Conservation (phyloP, 306 rosid species). For the Hippophae rhamnoides region DNA sequence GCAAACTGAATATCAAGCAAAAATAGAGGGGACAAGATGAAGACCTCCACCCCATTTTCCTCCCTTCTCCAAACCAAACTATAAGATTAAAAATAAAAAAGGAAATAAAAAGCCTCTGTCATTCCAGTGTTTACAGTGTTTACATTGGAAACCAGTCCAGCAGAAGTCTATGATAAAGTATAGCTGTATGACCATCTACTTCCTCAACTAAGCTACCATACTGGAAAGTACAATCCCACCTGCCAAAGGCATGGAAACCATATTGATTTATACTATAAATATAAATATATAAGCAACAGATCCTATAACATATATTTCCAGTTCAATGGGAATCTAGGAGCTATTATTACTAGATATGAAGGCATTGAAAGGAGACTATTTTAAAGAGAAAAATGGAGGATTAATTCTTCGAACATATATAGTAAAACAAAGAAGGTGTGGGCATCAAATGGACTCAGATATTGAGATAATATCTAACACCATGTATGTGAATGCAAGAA, state of each 20-base stretch:
- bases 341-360: too few species aligned
- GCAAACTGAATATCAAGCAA: too few species aligned
- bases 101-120: not conserved
- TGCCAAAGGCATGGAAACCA: conserved; percentile 20
- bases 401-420: too few species aligned
- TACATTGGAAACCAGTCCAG: conserved; percentile 98
- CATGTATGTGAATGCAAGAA: too few species aligned
- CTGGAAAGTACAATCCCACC: conserved; percentile 98
- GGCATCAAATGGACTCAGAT: too few species aligned
- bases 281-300: not conserved
- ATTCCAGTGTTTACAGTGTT: too few species aligned
- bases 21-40: too few species aligned
- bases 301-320: not conserved
- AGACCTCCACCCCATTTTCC: too few species aligned
- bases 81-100: not conserved
- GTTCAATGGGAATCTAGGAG: not conserved
- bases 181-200: conserved; percentile 98
- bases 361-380: too few species aligned
- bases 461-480: too few species aligned
- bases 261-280: not conserved
- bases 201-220: conserved; percentile 95
- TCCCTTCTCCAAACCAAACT: not conserved
- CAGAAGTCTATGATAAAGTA: conserved; percentile 93
- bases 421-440: too few species aligned
- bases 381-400: too few species aligned